Evolutionary conservation across 768 basidiomycete genomes (phyloP).

Genomic region (Mycena galericulata): DNA sequence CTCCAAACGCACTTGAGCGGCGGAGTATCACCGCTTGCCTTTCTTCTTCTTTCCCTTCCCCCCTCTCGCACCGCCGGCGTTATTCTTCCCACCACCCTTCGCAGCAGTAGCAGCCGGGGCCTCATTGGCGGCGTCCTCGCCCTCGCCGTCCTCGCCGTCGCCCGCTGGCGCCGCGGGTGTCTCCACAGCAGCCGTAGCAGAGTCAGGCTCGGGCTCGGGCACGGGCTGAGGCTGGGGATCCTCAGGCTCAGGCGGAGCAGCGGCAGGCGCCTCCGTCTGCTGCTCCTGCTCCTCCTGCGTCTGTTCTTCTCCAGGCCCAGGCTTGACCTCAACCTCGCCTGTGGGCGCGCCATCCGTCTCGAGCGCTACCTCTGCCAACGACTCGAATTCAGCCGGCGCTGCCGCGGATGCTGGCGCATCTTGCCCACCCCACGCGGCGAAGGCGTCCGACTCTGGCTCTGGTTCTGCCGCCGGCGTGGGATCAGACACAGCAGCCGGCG

Average conservation of each 20-base stretch:
- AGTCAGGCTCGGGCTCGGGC: constrained; percentile 14
- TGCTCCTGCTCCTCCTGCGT: constrained; percentile 5
- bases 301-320: constrained; percentile 9
- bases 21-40: constrained; percentile 7
- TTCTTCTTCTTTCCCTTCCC: constrained; percentile 27
- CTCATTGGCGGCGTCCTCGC: constrained; percentile 5
- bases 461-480: background rate
- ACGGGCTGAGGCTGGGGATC: constrained; percentile 6
- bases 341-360: constrained; percentile 8
- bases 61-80: constrained; percentile 12
- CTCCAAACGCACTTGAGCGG: constrained; percentile 12
- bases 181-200: background rate
- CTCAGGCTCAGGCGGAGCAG: constrained; percentile 12
- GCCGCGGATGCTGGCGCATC: constrained; percentile 1
- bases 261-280: constrained; percentile 10
- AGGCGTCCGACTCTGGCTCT: background rate
- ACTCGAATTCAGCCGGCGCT: constrained; percentile 4
- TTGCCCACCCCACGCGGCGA: constrained; percentile 7
- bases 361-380: constrained; percentile 5
- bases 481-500: constrained; percentile 6
- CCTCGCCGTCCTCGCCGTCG: constrained; percentile 14
- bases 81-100: constrained; percentile 21
- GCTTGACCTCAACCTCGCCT: constrained; percentile 11
- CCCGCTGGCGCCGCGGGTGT: constrained; percentile 14
- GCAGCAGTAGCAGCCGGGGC: background rate